These are phyloP conservation scores for Flaveria robusta DNA, from an alignment of 129 eudicot species.

Conservation along the genomic window DNA sequence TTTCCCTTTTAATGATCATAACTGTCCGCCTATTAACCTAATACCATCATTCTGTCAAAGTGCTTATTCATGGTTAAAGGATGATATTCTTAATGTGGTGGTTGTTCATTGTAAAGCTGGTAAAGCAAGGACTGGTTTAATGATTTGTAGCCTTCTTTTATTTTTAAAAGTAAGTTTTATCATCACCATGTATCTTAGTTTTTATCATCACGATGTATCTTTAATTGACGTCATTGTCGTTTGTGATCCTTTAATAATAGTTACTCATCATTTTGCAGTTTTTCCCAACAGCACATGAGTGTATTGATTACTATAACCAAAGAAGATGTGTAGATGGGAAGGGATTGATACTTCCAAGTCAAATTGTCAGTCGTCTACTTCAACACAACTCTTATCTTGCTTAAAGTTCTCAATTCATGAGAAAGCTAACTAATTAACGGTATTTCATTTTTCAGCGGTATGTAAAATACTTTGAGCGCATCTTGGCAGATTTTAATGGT, in stretches of 20 bases:
- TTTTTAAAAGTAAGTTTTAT: conserved; percentile 65
- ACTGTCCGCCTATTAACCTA: conserved; percentile 95
- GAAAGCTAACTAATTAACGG: conserved; percentile 19
- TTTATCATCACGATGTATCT: conserved; percentile 6
- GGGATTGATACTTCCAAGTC: conserved; percentile 94
- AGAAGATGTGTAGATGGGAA: conserved; percentile 90
- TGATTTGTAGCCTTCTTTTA: conserved; percentile 91
- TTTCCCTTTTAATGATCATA: conserved; percentile 93
- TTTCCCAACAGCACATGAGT: conserved; percentile 84
- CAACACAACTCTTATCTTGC: conserved; percentile 6
- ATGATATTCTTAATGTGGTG: conserved; percentile 81
- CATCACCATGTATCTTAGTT: background rate
- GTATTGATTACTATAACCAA: conserved; percentile 87
- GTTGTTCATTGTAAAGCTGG: conserved; percentile 99
- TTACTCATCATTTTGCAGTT: conserved; percentile 49
- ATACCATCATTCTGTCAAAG: conserved; percentile 85
- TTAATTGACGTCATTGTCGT: background rate
- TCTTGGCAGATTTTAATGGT: conserved; percentile 60
- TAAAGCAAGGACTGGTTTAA: conserved; percentile 94
- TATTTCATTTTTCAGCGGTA: conserved; percentile 58
- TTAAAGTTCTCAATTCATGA: background rate
- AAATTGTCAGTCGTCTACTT: conserved; percentile 68
- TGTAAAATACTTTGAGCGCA: conserved; percentile 85
- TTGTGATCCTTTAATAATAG: background rate
- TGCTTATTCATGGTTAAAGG: conserved; percentile 87